A percentile compares a stretch with the other conserved stretches of the same genome.
Conservation (phyloP, 1,284 basidiomycete species). For the Kwoniella shivajii region DNA sequence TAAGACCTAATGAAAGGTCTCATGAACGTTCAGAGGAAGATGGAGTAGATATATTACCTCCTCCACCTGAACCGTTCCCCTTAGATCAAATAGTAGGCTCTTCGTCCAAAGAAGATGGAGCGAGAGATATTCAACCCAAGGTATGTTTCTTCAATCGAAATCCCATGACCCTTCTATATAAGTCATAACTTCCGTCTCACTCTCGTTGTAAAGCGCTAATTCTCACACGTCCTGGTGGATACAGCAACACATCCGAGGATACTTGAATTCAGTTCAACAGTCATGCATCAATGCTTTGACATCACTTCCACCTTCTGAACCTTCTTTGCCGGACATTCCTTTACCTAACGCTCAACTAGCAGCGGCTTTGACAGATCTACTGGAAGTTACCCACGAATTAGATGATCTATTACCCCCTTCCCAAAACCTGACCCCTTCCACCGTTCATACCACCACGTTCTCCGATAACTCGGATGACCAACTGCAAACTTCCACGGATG, state of each 20-base stretch:
- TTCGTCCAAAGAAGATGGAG: not conserved
- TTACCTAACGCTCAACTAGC: constrained; percentile 24
- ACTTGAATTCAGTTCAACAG: constrained; percentile 33
- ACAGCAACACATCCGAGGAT: constrained; percentile 11
- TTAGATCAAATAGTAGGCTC: constrained; percentile 12
- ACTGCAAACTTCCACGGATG: constrained; percentile 1
- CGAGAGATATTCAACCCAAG: not conserved
- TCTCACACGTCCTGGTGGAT: not conserved
- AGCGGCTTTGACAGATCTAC: constrained; percentile 34
- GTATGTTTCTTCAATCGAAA: not conserved
- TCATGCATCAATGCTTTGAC: constrained; percentile 33
- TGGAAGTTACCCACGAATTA: constrained; percentile 46
- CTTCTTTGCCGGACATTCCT: not conserved
- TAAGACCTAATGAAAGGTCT: not conserved
- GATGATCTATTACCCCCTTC: constrained; percentile 34
- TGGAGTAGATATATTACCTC: constrained; percentile 23
- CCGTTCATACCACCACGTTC: not conserved
- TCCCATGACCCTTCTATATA: not conserved
- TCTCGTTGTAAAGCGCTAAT: not conserved
- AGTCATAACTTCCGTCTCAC: too few species aligned
- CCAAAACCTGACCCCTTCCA: constrained; percentile 3
- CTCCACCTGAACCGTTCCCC: constrained; percentile 40
- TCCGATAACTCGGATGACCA: not conserved
- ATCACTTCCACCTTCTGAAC: constrained; percentile 21
- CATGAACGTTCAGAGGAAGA: not conserved